Percentiles rank a stretch among this genome's conserved stretches.
These are phyloP conservation scores for Nitzschia inconspicua DNA, from an alignment of 108 stramenopile species.

Conservation along the genomic window DNA sequence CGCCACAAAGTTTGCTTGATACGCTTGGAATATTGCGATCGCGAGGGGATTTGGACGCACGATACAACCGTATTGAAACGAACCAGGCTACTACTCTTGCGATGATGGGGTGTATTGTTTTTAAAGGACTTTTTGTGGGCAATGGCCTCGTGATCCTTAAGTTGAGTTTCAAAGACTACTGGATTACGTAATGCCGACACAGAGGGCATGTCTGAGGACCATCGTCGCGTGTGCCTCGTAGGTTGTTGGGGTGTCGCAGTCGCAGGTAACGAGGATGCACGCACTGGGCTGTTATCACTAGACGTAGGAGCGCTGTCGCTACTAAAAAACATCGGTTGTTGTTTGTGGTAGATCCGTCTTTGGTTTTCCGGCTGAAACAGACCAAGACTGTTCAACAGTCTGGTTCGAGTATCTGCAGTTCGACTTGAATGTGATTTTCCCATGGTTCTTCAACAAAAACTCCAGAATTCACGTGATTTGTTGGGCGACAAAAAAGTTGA, in stretches of 20 bases:
- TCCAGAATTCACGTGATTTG: no score
- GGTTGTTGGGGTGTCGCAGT: background rate
- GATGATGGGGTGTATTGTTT: background rate
- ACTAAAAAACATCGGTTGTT: background rate
- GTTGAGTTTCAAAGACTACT: background rate
- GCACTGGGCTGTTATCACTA: background rate
- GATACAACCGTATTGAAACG: constrained; percentile 30
- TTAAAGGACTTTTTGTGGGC: background rate
- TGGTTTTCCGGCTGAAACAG: constrained; percentile 1
- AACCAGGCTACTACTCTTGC: constrained; percentile 1
- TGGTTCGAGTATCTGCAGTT: constrained; percentile 3
- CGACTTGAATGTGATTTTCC: background rate
- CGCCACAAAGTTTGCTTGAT: constrained; percentile 35
- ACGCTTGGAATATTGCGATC: constrained; percentile 42
- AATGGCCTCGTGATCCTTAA: background rate
- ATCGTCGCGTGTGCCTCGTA: background rate
- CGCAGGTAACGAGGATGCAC: background rate
- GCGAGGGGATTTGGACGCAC: constrained; percentile 49
- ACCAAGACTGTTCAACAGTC: constrained; percentile 9
- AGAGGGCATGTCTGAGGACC: constrained; percentile 3
- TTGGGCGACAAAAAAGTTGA: no score
- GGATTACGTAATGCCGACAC: constrained; percentile 5
- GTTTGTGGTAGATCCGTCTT: background rate
- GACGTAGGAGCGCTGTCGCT: background rate
- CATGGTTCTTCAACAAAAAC: background rate